Evolutionary conservation across 805 yeast genomes (phyloP), one percentile per base, ranked within the genome.

Genomic region (Pichia nanzhaoensis): DNA sequence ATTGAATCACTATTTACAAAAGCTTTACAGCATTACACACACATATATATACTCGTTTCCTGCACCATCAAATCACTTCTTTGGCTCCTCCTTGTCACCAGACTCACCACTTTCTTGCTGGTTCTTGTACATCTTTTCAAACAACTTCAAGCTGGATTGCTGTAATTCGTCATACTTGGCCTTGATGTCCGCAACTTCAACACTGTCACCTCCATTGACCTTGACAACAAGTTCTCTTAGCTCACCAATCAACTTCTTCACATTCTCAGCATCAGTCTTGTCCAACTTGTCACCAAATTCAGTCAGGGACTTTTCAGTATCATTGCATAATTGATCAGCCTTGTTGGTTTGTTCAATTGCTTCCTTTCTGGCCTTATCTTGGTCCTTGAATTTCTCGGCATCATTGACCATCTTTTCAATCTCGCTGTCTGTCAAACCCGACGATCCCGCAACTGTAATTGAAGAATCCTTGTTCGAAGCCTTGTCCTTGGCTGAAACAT

Each of bases 291-390:
- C 88, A 49, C 68, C 77, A 59, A 84, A 88, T 67, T 86, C 95
- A 53, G 71, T 70, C 51, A 93, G 69, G 9, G 96, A 91, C 66
- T 75, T 75, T 65, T 89, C 96, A 42, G 95, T 88, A 65, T 93
- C 99, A 57, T 84, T 82, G 55, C 88, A 78, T 42, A 83, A 73
- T 56, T 83, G 79, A 53, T 84, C 95, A 21, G 88, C 85, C 59
- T 81, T 75, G 60, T 84, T 82, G 34, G 91, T 87, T 58, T 78
- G 80, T 59, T 84, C 89, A 50, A 81, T 73, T 46, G 80, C 71
- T 54, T 75, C 78, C 55, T 76, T 78, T 57, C 75, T 67, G 39
- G 74, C 68, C 42, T 74, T 76, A 63, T 84, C 95, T 45, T 61
- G 66, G 44, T 75, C 77, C 52, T 77, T 77, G 67, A 76, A 78